Conservation (phyloP, 129 eudicot genomes). For the Tanacetum coccineum region DNA sequence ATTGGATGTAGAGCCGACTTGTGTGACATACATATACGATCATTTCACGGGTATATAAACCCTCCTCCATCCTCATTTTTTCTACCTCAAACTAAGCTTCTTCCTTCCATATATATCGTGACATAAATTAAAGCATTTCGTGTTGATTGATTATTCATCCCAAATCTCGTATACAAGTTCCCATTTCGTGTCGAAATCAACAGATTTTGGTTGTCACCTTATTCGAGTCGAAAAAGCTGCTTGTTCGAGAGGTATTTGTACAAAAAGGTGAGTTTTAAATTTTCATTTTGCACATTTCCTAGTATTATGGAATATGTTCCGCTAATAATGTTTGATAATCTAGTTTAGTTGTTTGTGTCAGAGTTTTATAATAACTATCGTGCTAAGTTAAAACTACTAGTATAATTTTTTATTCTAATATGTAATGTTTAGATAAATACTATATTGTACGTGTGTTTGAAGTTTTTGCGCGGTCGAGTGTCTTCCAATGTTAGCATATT, state of each 20-base stretch:
- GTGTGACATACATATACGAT: conserved; percentile 12
- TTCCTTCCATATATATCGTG: background rate
- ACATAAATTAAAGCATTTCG: conserved; percentile 12
- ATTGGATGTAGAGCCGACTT: background rate
- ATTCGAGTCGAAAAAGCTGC: background rate
- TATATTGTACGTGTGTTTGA: background rate
- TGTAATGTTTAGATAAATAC: background rate
- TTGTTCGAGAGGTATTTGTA: too few relatives aligned
- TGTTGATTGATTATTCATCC: conserved; percentile 11
- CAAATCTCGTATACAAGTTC: conserved; percentile 19
- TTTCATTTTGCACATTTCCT: background rate
- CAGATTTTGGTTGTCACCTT: conserved; percentile 23
- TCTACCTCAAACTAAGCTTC: background rate
- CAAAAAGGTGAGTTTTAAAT: conserved; percentile 25
- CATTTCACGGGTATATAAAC: conserved; percentile 29
- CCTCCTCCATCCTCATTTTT: conserved; percentile 1
- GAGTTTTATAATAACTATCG: background rate
- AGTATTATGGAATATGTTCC: background rate
- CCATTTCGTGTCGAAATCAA: conserved; percentile 12
- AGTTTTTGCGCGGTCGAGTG: background rate
- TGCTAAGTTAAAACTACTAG: background rate
- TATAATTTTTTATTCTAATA: background rate
- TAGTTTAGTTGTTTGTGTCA: background rate
- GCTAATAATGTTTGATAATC: background rate
- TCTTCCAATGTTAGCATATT: background rate